Percentiles rank a stretch among this genome's conserved stretches.
phyloP scores from a whole-genome alignment of 345 rosid genomes.

The Gossypium arboreum region DNA sequence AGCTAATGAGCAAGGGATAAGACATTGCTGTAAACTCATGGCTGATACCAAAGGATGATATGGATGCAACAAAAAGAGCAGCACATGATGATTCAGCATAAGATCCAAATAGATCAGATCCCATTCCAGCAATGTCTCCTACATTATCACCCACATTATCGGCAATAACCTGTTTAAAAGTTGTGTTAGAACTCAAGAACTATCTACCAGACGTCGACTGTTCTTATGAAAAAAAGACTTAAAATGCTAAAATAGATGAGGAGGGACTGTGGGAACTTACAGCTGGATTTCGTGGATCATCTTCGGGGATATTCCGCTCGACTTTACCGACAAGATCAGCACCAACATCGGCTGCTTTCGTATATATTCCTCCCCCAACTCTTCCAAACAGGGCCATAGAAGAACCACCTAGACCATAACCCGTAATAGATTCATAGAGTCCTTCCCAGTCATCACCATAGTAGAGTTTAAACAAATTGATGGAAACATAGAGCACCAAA shows the following conservation, averaged over 20 bases:
- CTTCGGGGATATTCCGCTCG: conserved; percentile 60
- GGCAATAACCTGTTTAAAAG: conserved; percentile 53
- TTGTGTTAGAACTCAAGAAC: not conserved
- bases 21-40: conserved; percentile 63
- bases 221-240: not conserved
- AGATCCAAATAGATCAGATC: conserved; percentile 63
- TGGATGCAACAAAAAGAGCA: conserved; percentile 62
- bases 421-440: conserved; percentile 66
- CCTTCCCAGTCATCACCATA: conserved; percentile 81
- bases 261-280: conserved; percentile 25
- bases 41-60: conserved; percentile 51
- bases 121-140: conserved; percentile 77
- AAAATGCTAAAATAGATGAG: not conserved
- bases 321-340: conserved; percentile 73
- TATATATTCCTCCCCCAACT: conserved; percentile 69
- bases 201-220: not conserved
- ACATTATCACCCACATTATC: conserved; percentile 77
- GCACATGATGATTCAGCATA: conserved; percentile 74
- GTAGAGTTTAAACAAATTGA: conserved; percentile 51
- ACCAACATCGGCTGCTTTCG: conserved; percentile 69
- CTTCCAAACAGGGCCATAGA: conserved; percentile 73
- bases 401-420: conserved; percentile 64
- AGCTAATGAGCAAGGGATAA: conserved; percentile 52
- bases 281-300: conserved; percentile 68
- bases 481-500: conserved; percentile 49